Percentiles rank a stretch among this genome's conserved stretches.
These are phyloP conservation scores for Nakazawaea molendinolei DNA, from an alignment of 805 yeast species.

Conservation along the genomic window DNA sequence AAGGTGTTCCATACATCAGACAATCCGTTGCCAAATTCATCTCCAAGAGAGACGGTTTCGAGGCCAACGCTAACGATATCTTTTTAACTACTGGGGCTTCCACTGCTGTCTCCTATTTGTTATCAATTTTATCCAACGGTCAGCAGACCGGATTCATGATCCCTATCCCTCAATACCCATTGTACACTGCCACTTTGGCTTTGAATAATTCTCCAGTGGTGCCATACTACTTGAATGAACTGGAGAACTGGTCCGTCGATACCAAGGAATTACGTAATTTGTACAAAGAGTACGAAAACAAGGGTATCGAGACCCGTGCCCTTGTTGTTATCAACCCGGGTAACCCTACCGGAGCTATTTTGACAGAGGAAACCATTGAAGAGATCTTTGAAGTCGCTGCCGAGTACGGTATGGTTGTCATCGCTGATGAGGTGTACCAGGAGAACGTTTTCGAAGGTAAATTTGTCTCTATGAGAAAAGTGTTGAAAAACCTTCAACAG, in stretches of 20 bases:
- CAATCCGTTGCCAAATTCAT: conserved; percentile 79
- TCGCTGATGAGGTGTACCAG: conserved; percentile 98
- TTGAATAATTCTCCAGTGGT: conserved; percentile 76
- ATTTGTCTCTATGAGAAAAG: conserved; percentile 80
- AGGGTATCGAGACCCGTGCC: conserved; percentile 63
- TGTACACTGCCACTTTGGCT: conserved; percentile 91
- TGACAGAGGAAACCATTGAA: conserved; percentile 57
- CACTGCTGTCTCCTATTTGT: conserved; percentile 76
- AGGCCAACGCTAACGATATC: conserved; percentile 63
- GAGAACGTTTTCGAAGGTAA: conserved; percentile 80
- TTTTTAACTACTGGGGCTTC: conserved; percentile 94
- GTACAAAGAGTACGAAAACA: conserved; percentile 37
- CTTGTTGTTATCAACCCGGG: conserved; percentile 96
- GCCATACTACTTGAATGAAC: conserved; percentile 83
- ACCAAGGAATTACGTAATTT: conserved; percentile 53
- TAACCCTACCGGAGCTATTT: conserved; percentile 92
- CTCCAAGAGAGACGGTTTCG: conserved; percentile 66
- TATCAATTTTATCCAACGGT: conserved; percentile 65
- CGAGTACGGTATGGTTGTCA: conserved; percentile 72
- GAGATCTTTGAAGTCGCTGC: conserved; percentile 78
- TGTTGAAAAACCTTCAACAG: conserved; percentile 56
- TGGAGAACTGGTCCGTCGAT: conserved; percentile 77
- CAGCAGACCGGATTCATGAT: conserved; percentile 74
- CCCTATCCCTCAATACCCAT: conserved; percentile 97
- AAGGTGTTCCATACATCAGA: conserved; percentile 73